Conservation (phyloP, 2,329 filamentous ascomycete species). For the Proliferodiscus dingleyae region DNA sequence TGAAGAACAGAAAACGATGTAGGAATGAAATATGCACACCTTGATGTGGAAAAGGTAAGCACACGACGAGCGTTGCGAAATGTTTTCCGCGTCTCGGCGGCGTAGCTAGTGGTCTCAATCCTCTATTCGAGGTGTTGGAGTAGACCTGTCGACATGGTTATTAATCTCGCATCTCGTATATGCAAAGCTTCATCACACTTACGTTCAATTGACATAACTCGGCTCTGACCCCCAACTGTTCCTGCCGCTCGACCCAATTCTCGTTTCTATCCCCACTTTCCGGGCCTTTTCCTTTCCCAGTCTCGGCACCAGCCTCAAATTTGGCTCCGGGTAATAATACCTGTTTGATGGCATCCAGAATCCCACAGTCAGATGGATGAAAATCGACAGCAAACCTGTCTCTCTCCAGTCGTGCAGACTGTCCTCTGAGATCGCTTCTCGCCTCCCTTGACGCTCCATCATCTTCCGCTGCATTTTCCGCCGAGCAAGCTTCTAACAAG, state of each 20-base stretch:
- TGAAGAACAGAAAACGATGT: background rate
- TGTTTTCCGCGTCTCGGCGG: slow-evolving; percentile 44
- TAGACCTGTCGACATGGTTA: slow-evolving; percentile 39
- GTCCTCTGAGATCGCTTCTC: slow-evolving; percentile 33
- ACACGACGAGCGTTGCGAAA: slow-evolving; percentile 51
- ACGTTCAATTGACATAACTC: slow-evolving; percentile 57
- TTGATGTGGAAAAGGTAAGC: slow-evolving; percentile 33
- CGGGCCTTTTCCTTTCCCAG: slow-evolving; percentile 3
- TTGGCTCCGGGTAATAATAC: slow-evolving; percentile 29
- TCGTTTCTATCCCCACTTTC: slow-evolving; percentile 16
- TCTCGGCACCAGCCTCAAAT: background rate
- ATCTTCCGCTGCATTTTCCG: slow-evolving; percentile 34
- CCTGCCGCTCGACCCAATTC: slow-evolving; percentile 18
- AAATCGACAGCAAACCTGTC: slow-evolving; percentile 45
- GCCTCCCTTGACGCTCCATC: slow-evolving; percentile 3
- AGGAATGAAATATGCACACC: slow-evolving; percentile 2
- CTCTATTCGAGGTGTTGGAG: slow-evolving; percentile 44
- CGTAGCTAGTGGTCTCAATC: slow-evolving; percentile 49
- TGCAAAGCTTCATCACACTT: slow-evolving; percentile 1
- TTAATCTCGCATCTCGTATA: slow-evolving; percentile 28
- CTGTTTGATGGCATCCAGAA: slow-evolving; percentile 47
- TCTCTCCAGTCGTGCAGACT: slow-evolving; percentile 50
- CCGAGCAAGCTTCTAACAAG: slow-evolving; percentile 34
- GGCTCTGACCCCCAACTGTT: slow-evolving; percentile 37
- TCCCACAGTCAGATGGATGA: slow-evolving; percentile 45